Conservation (phyloP, 2,329 filamentous ascomycete species). For the Penicillium brasilianum region DNA sequence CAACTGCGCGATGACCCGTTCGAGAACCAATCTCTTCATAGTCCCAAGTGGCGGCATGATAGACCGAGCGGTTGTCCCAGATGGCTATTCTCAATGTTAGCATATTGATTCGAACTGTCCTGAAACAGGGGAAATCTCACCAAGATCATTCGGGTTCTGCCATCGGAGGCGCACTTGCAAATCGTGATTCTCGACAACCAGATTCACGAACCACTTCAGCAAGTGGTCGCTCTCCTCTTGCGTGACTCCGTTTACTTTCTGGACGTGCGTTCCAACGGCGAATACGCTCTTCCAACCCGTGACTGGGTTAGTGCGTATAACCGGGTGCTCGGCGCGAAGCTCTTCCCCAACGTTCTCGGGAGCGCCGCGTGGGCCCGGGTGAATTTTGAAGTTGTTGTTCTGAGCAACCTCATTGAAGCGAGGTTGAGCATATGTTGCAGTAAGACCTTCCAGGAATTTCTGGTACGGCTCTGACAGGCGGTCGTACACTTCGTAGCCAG, state of each 20-base stretch:
- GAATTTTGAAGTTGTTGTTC: constrained; percentile 38
- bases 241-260: constrained; percentile 41
- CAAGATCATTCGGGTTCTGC: constrained; percentile 50
- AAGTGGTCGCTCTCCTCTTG: constrained; percentile 41
- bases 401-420: constrained; percentile 40
- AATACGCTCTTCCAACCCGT: constrained; percentile 48
- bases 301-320: constrained; percentile 59
- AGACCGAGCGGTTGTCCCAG: constrained; percentile 64
- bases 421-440: constrained; percentile 41
- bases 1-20: constrained; percentile 57
- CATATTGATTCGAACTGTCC: background rate
- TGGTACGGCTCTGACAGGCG: constrained; percentile 47
- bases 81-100: constrained; percentile 50
- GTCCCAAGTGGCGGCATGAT: constrained; percentile 61
- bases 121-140: constrained; percentile 19
- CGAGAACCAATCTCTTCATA: constrained; percentile 56
- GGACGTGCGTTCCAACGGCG: constrained; percentile 38
- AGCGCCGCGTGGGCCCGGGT: constrained; percentile 50
- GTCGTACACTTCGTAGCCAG: constrained; percentile 51
- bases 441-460: constrained; percentile 48
- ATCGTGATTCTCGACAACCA: constrained; percentile 50
- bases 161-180: constrained; percentile 47
- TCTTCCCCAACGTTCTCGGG: constrained; percentile 62
- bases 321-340: constrained; percentile 53
- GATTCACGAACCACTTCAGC: constrained; percentile 42